Evolutionary conservation across 2,329 filamentous ascomycete genomes (phyloP).

Genomic region (Arthrobotrys sinensis): DNA sequence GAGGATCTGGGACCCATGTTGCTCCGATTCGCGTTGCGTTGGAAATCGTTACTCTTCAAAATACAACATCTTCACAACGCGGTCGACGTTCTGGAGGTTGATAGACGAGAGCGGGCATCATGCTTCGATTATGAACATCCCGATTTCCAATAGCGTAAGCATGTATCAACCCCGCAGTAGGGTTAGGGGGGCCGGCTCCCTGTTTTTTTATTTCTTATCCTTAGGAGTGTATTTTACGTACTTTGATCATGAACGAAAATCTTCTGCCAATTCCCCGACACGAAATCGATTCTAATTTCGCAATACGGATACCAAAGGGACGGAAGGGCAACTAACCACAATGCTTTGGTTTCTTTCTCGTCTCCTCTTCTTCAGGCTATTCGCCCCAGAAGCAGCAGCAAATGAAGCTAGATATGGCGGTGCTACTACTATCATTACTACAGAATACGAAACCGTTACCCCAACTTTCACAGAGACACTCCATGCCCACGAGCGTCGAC

Average conservation of each 20-base stretch:
- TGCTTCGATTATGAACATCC: too few species aligned
- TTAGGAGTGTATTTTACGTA: too few species aligned
- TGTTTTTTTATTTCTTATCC: too few species aligned
- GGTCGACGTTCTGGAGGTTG: neutral
- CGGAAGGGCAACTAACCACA: neutral
- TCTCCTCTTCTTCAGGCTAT: constrained; percentile 2
- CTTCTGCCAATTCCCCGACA: too few species aligned
- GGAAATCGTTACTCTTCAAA: neutral
- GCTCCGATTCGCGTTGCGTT: constrained; percentile 8
- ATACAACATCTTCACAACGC: constrained; percentile 2
- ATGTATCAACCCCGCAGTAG: too few species aligned
- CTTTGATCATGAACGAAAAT: too few species aligned
- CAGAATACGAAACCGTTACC: constrained; percentile 3
- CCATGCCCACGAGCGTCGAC: neutral
- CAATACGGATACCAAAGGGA: neutral
- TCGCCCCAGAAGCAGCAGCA: neutral
- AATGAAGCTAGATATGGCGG: neutral
- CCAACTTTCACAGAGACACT: constrained; percentile 1
- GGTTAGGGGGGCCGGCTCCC: too few species aligned
- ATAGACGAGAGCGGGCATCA: too few species aligned
- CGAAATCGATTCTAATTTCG: too few species aligned
- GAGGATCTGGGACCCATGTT: constrained; percentile 12
- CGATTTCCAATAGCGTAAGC: too few species aligned
- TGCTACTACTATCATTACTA: neutral
- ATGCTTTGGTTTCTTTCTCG: neutral